Base-by-base conservation (phyloP, 345 rosid genomes). In the Lepidium sativum region DNA sequence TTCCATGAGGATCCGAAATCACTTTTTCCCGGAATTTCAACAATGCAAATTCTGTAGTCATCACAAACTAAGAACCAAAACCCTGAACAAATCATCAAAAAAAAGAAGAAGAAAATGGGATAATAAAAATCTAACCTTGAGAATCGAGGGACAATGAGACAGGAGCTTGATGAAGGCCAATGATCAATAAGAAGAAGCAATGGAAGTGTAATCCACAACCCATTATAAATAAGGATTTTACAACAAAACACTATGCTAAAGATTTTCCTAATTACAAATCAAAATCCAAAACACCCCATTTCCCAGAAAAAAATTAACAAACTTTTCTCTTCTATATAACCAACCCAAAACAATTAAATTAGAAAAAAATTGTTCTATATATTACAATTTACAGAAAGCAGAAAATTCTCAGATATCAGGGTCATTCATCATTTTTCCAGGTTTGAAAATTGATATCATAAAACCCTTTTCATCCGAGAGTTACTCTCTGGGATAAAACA, bases 1-100 rank as follows among this genome's bases (percentile, higher is more conserved):
- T 82, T 65, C 78, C 87, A 65, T 71, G 60, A 56, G 96, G 92
- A 83, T 94, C 96, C 3, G 76, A 78, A 41, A 55, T 38, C 53
- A 90, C 84, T 52, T 63, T 77, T 44, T 40, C 77, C 54, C 84
- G 83, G 74, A 94, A 87, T 63, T 81, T 76, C 80, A 85, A 68
- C 79, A 94, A 79, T 68, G 81, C 69, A 32, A 80, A 71, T 40
- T 89, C 97, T 94, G 80, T 76, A 79, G 70, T 63, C 54, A 52
- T 35, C 66, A 52, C 17, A 74, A 54, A 56, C 52, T 51, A 38
- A 59, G 52, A 75, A 68, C 25, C 44, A 72, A 32, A n/a, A 33
- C 15, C 49, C 56, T 51, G 41, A 57, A 39, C 20, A 49, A 55
- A 48, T 3, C 16, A 31, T 32, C 3, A n/a, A 54, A 60, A 60